phyloP scores from a whole-genome alignment of 2,329 filamentous ascomycete genomes.

The Gliomastix tumulicola region DNA sequence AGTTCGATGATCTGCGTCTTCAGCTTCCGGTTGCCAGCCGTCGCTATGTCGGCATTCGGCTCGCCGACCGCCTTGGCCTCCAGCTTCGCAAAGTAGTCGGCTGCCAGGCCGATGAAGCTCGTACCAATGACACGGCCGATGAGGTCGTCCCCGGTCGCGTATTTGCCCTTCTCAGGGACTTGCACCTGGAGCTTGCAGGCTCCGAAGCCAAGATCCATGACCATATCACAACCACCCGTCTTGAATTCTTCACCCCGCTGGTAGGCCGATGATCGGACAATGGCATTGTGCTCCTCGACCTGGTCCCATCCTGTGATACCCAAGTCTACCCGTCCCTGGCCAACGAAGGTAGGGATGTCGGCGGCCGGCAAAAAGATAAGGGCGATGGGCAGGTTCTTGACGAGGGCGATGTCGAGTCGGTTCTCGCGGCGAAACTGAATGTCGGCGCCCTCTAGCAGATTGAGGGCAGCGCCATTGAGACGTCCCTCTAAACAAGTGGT shows the following conservation, averaged over 20 bases:
- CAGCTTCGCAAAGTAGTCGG: conserved; percentile 75
- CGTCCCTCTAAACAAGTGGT: conserved; percentile 65
- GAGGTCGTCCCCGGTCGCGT: conserved; percentile 65
- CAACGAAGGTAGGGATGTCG: conserved; percentile 96
- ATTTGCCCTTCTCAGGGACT: conserved; percentile 76
- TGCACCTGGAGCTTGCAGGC: conserved; percentile 94
- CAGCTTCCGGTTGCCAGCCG: conserved; percentile 49
- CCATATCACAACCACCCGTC: conserved; percentile 65
- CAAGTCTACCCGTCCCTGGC: conserved; percentile 86
- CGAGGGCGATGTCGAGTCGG: conserved; percentile 92
- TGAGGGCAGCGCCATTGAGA: conserved; percentile 78
- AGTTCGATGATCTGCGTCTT: conserved; percentile 89
- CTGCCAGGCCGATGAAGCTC: conserved; percentile 82
- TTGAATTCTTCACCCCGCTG: conserved; percentile 34
- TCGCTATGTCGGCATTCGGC: conserved; percentile 22
- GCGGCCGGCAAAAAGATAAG: conserved; percentile 95
- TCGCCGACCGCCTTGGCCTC: conserved; percentile 49
- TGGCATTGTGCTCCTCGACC: conserved; percentile 80
- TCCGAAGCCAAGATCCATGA: conserved; percentile 88
- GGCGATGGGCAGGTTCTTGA: conserved; percentile 93
- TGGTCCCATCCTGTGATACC: conserved; percentile 94
- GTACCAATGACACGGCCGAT: conserved; percentile 92
- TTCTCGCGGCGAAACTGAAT: conserved; percentile 95
- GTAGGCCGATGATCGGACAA: conserved; percentile 41
- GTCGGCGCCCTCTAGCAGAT: conserved; percentile 87